Conservation (phyloP, 805 yeast species). For the Danielia reshetovae region DNA sequence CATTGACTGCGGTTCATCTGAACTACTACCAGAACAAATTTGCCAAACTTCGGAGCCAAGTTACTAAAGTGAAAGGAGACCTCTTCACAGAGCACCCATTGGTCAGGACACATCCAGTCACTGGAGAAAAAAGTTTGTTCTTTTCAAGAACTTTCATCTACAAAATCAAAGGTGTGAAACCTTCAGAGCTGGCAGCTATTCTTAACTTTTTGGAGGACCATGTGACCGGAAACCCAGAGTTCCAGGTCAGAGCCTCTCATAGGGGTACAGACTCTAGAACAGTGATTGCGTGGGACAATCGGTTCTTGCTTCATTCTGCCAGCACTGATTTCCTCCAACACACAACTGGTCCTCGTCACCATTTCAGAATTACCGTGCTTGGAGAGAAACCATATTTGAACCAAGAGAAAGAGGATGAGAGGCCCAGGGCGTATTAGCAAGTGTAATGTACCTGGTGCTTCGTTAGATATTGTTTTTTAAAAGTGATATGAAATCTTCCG, state of each 20-base stretch:
- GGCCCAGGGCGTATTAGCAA: conserved; percentile 2
- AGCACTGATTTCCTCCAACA: conserved; percentile 20
- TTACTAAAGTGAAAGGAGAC: conserved; percentile 16
- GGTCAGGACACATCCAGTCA: conserved; percentile 24
- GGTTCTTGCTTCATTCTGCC: conserved; percentile 20
- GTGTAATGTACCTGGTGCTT: neutral
- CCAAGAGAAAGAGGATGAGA: neutral
- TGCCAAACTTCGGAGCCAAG: conserved; percentile 10
- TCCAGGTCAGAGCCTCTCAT: conserved; percentile 22
- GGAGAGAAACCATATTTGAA: conserved; percentile 22
- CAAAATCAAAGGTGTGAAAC: conserved; percentile 20
- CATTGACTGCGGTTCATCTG: conserved; percentile 20
- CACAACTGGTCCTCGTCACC: conserved; percentile 20
- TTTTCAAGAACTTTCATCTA: conserved; percentile 19
- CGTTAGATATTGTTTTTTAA: neutral
- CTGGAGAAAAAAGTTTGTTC: conserved; percentile 21
- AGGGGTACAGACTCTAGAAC: conserved; percentile 19
- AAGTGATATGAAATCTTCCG: neutral
- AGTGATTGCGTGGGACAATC: conserved; percentile 24
- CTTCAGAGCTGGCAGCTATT: conserved; percentile 17
- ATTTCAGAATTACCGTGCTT: conserved; percentile 21
- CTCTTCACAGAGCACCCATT: conserved; percentile 23
- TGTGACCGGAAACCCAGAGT: conserved; percentile 18
- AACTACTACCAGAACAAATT: conserved; percentile 18
- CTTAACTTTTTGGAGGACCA: conserved; percentile 20